Base-by-base conservation (phyloP, 306 rosid species). In the Inga oerstediana region DNA sequence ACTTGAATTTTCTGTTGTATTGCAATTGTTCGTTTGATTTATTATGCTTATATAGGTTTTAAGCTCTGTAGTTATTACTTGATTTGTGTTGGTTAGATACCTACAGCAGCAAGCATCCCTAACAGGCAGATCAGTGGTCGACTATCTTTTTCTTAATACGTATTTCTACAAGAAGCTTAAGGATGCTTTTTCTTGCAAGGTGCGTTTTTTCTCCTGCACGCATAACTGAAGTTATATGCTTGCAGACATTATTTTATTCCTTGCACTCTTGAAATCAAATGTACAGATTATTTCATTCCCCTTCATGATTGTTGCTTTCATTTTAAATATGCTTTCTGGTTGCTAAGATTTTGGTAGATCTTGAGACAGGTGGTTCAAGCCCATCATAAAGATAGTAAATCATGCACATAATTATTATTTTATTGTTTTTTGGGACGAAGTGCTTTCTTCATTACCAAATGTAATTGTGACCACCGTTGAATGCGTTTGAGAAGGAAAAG, bases 151-250 rank as follows among this genome's bases (percentile, higher is more conserved):
- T 83, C 90, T 96, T 83, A 96, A 94, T 81, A 96, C 99, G 37
- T 96, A 89, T 88, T 96, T 96, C 83, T 96, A 93, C 89, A 81
- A 91, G 76, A 96, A 95, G 94, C 96, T 96, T 72, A 90, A 88
- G 86, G 96, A 93, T 82, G 98, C 95, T 81, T 90, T 89, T 54
- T 88, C 94, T 61, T 81, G 82, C 85, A 89, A 96, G 99, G 99
- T 95, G 87, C 59, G 54, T 76, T 54, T 76, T 13, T 71, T 52
- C 48, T 72, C 52, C 45, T 75, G 58, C 39, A 62, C 83, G 56
- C 70, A 20, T 52, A 30, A 68, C 75, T 77, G 75, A 77, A 76
- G 34, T 64, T 51, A 72, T 83, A 46, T 79, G 80, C 66, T 39
- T 68, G 79, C 43, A 75, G 62, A 14, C 22, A 67, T 72, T 77